These are phyloP conservation scores for Ganoderma leucocontextum DNA, from an alignment of 1,284 basidiomycete species.

Conservation along the genomic window DNA sequence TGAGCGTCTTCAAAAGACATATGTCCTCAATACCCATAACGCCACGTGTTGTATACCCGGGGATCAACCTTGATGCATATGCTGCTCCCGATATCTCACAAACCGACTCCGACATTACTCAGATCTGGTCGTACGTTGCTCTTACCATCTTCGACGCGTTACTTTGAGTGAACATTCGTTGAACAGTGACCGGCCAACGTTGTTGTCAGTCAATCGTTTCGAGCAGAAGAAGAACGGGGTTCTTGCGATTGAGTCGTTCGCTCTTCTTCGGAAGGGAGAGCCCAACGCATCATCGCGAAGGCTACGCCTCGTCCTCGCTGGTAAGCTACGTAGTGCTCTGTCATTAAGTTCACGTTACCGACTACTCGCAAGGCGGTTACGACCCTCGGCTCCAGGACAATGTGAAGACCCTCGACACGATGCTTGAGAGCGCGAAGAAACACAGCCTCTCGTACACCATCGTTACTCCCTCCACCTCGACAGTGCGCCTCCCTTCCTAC, in stretches of 20 bases:
- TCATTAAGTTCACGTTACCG: background rate
- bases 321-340: slow-evolving; percentile 45
- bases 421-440: slow-evolving; percentile 65
- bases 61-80: slow-evolving; percentile 85
- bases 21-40: slow-evolving; percentile 73
- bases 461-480: slow-evolving; percentile 51
- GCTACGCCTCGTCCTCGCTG: slow-evolving; percentile 80
- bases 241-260: slow-evolving; percentile 86
- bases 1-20: slow-evolving; percentile 78
- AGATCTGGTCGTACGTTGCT: slow-evolving; percentile 72
- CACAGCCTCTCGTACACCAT: slow-evolving; percentile 63
- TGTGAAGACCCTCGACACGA: slow-evolving; percentile 62
- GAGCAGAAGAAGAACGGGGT: slow-evolving; percentile 94
- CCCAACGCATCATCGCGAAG: slow-evolving; percentile 25
- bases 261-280: slow-evolving; percentile 47
- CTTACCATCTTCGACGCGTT: slow-evolving; percentile 2
- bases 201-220: slow-evolving; percentile 94
- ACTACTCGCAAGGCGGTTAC: slow-evolving; percentile 66
- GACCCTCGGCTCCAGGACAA: slow-evolving; percentile 79
- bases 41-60: slow-evolving; percentile 90
- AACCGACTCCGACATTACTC: slow-evolving; percentile 58
- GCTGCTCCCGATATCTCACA: slow-evolving; percentile 49
- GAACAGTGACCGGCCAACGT: slow-evolving; percentile 72
- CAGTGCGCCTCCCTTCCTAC: slow-evolving; percentile 48
- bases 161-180: background rate